These are phyloP conservation scores for Populus alba DNA, from an alignment of 345 rosid species.

Conservation along the genomic window DNA sequence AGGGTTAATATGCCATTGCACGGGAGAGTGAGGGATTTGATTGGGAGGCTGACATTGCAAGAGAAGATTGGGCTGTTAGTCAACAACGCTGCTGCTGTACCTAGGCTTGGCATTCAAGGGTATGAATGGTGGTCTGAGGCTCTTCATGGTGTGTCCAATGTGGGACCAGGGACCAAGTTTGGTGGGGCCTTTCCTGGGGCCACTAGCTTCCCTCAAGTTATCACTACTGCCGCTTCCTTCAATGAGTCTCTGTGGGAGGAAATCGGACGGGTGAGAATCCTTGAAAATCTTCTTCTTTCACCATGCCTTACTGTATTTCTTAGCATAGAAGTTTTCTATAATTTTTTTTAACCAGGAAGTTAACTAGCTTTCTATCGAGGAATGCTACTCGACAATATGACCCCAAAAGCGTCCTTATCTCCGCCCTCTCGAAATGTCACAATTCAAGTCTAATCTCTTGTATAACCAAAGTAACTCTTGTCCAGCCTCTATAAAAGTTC, in stretches of 20 bases:
- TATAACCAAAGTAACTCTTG: not conserved
- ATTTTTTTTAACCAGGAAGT: not conserved
- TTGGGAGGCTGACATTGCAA: constrained; percentile 28
- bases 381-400: not conserved
- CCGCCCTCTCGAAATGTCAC: not conserved
- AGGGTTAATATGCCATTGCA: constrained; percentile 16
- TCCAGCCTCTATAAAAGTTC: not conserved
- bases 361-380: not conserved
- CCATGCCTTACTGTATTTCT: not conserved
- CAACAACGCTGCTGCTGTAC: constrained; percentile 30
- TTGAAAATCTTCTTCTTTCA: too few relatives aligned
- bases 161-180: constrained; percentile 29
- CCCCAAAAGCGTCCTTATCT: not conserved
- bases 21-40: constrained; percentile 25
- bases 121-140: constrained; percentile 45
- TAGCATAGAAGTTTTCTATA: not conserved
- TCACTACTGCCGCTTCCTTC: constrained; percentile 35
- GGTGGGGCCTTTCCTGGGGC: constrained; percentile 31
- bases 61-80: constrained; percentile 30
- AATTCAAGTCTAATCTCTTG: not conserved
- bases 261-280: constrained; percentile 30
- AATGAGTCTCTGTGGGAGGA: constrained; percentile 31
- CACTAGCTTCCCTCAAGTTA: constrained; percentile 37
- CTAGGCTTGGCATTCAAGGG: constrained; percentile 32
- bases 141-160: constrained; percentile 35